phyloP scores from a whole-genome alignment of 139 green algal species.

The Micractinium sp. region DNA sequence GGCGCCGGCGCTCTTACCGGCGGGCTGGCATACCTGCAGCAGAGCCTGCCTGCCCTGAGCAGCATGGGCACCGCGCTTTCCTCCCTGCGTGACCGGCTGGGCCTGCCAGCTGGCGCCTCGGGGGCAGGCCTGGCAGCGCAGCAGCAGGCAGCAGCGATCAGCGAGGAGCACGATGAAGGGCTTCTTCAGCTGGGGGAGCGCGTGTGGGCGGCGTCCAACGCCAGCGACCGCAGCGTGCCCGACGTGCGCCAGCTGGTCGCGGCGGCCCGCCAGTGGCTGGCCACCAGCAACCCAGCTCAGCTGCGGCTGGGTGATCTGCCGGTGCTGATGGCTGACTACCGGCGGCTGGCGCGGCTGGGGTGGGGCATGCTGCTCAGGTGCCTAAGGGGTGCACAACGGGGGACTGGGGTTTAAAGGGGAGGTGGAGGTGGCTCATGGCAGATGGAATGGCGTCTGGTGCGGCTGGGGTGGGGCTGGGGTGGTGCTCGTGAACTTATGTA shows the following conservation, averaged over 20 bases:
- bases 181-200: constrained; percentile 34
- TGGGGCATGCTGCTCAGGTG: constrained; percentile 34
- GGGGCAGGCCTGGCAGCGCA: not conserved
- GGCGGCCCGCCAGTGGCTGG: constrained; percentile 28
- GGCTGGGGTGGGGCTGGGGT: not conserved
- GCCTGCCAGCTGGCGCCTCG: constrained; percentile 13
- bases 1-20: not conserved
- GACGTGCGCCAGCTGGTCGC: constrained; percentile 1
- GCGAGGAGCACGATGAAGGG: constrained; percentile 14
- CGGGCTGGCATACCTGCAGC: constrained; percentile 21
- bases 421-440: not conserved
- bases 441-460: not conserved
- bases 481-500: not conserved
- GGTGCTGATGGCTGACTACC: constrained; percentile 44
- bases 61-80: constrained; percentile 7
- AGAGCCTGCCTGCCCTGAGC: not conserved
- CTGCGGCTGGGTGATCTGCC: constrained; percentile 31
- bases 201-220: not conserved
- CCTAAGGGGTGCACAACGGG: not conserved
- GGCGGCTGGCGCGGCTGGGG: constrained; percentile 32
- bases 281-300: not conserved
- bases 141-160: constrained; percentile 6
- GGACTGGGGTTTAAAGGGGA: not conserved
- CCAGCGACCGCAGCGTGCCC: not conserved
- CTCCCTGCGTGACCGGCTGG: constrained; percentile 28